Evolutionary conservation across 148 eudicot genomes (phyloP).

Genomic region (Amaranthus hypochondriacus): DNA sequence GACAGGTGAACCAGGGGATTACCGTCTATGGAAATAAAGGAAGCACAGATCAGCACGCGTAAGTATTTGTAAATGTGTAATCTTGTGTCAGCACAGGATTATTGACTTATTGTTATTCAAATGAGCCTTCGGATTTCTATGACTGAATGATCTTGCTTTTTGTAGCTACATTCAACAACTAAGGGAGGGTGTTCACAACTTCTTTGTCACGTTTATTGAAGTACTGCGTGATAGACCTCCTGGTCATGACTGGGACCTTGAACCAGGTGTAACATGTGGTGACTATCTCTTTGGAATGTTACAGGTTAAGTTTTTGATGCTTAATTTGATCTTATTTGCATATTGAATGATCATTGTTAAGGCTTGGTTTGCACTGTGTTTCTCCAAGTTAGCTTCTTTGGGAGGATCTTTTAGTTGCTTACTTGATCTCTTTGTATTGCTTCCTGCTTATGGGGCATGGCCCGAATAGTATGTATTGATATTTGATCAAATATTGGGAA

Average conservation of each 20-base stretch:
- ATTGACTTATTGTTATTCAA: neutral
- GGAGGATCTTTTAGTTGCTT: neutral
- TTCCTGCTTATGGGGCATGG: neutral
- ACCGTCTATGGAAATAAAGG: conserved; percentile 97
- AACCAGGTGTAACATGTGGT: conserved; percentile 99
- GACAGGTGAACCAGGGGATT: conserved; percentile 92
- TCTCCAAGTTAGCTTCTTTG: neutral
- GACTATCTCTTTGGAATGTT: conserved; percentile 99
- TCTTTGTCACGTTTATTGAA: conserved; percentile 94
- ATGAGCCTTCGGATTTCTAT: neutral
- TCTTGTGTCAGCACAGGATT: neutral
- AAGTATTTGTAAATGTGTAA: conserved; percentile 27
- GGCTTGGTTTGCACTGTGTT: neutral
- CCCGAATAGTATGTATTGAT: neutral
- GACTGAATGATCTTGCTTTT: neutral
- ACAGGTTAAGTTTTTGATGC: conserved; percentile 48
- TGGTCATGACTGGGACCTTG: conserved; percentile 99
- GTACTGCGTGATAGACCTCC: conserved; percentile 97
- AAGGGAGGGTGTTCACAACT: conserved; percentile 98
- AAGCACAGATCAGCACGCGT: conserved; percentile 99
- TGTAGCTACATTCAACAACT: conserved; percentile 95
- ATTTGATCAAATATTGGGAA: neutral
- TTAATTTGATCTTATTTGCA: conserved; percentile 4
- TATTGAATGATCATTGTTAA: conserved; percentile 3
- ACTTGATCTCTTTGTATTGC: neutral